A percentile compares a stretch with the other conserved stretches of the same genome.
Conservation (phyloP, 2,329 filamentous ascomycete species). For the Mollisiaceae sp. region DNA sequence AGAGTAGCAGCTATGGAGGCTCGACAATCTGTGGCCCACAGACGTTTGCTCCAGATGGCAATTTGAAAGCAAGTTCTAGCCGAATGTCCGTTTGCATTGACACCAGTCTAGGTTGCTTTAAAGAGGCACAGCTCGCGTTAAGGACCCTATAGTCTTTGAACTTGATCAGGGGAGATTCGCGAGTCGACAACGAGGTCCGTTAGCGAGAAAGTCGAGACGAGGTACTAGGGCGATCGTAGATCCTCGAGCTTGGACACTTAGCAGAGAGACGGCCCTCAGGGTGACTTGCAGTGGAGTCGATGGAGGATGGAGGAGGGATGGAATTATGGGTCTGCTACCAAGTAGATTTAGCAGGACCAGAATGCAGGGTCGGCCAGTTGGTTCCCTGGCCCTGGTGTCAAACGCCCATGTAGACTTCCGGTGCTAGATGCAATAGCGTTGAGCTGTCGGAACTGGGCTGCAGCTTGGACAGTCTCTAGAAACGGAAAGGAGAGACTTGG, state of each 20-base stretch:
- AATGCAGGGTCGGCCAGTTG: not conserved
- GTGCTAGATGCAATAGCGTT: not conserved
- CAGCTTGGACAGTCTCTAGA: not conserved
- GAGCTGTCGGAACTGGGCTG: not conserved
- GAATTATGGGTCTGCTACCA: not conserved
- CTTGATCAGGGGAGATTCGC: not conserved
- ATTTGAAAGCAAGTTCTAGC: not conserved
- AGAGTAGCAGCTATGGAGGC: not conserved
- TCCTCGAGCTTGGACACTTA: slow-evolving; percentile 4
- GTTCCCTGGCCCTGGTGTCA: not conserved
- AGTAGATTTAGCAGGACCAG: not conserved
- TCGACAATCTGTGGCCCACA: not conserved
- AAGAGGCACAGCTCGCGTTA: not conserved
- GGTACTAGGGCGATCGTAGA: not conserved
- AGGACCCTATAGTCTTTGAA: not conserved
- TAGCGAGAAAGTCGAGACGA: not conserved
- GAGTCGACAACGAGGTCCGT: not conserved
- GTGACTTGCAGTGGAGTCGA: not conserved
- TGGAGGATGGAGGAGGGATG: no score
- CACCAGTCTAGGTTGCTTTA: not conserved
- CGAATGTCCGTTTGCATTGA: not conserved
- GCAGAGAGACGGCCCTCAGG: not conserved
- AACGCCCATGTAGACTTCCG: not conserved
- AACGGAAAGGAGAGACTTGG: not conserved
- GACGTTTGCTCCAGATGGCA: not conserved